Evolutionary conservation across 805 yeast species (phyloP).

Genomic region (Pichia sporocuriosa): DNA sequence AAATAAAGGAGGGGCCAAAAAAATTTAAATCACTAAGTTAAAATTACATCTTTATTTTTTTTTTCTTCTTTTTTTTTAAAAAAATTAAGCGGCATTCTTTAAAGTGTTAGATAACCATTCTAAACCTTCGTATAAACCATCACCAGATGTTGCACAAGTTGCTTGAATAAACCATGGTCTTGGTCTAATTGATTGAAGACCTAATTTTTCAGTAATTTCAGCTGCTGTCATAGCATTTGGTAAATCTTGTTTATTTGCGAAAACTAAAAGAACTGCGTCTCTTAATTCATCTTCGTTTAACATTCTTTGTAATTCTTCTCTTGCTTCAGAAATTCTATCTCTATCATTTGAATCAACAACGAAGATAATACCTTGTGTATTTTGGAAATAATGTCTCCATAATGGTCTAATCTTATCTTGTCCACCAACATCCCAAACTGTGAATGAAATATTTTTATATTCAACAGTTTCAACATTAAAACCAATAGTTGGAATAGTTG

Average conservation of each 20-base stretch:
- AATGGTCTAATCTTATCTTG: conserved; percentile 97
- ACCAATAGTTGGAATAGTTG: conserved; percentile 95
- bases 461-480: conserved; percentile 97
- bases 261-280: conserved; percentile 89
- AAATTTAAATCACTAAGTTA: too few relatives aligned
- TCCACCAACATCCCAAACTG: conserved; percentile 99
- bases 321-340: conserved; percentile 95
- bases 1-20: not conserved
- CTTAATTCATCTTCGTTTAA: conserved; percentile 96
- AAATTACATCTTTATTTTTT: too few relatives aligned
- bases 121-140: conserved; percentile 95
- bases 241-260: conserved; percentile 97
- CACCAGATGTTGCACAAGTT: conserved; percentile 98
- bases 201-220: conserved; percentile 94
- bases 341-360: conserved; percentile 98
- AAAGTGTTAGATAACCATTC: conserved; percentile 93
- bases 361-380: conserved; percentile 96
- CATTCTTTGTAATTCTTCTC: conserved; percentile 98
- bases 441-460: conserved; percentile 92
- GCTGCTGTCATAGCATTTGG: conserved; percentile 99
- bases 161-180: conserved; percentile 99
- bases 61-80: not conserved
- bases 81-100: conserved; percentile 49
- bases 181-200: conserved; percentile 94
- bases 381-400: conserved; percentile 99